Conservation (phyloP, 192 early-diverging fungal genomes). For the Linnemannia exigua region DNA sequence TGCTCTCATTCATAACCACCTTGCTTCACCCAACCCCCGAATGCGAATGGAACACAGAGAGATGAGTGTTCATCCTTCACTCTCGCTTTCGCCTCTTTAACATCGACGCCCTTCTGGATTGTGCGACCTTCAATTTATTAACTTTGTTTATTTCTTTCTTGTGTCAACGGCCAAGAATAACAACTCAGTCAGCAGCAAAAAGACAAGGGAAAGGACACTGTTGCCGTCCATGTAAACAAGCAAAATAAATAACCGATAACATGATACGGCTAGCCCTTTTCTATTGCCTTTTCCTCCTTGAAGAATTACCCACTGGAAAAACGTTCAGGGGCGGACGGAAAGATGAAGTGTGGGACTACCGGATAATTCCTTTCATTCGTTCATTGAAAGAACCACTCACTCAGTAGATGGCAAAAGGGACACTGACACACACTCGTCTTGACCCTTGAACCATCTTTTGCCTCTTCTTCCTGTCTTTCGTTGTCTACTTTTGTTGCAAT, state of each 20-base stretch:
- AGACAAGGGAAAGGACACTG: neutral
- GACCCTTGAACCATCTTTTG: neutral
- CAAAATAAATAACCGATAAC: neutral
- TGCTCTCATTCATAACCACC: neutral
- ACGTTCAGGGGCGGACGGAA: too few relatives aligned
- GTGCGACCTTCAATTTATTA: slow-evolving; percentile 5
- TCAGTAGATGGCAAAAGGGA: too few relatives aligned
- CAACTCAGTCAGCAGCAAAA: slow-evolving; percentile 5
- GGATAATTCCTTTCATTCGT: too few relatives aligned
- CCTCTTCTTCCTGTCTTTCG: neutral
- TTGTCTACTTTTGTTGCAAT: neutral
- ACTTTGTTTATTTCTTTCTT: neutral
- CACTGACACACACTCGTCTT: neutral
- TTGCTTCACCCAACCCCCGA: neutral
- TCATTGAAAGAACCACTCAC: too few relatives aligned
- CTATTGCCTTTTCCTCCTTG: too few relatives aligned
- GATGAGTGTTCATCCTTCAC: neutral
- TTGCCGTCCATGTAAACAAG: neutral
- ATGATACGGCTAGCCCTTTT: neutral
- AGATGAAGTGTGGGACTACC: too few relatives aligned
- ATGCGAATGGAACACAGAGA: neutral
- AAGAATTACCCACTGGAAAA: too few relatives aligned
- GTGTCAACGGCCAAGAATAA: neutral
- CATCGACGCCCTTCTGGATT: slow-evolving; percentile 5
- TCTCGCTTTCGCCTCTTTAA: neutral